Evolutionary conservation across 768 basidiomycete species (phyloP).

Genomic region (Melanogaster broomeanus): DNA sequence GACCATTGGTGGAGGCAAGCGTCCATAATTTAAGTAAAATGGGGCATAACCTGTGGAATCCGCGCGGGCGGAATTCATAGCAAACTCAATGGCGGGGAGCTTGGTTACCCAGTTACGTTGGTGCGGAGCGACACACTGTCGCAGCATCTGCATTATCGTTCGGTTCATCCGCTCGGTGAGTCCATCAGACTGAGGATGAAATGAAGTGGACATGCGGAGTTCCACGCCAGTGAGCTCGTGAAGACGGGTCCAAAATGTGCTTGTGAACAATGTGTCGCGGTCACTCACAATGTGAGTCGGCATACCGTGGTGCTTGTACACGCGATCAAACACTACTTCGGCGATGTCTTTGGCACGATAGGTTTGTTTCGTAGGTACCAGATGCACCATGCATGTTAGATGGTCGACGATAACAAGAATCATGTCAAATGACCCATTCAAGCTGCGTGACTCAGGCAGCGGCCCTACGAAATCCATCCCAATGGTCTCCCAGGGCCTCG

Average conservation of each 20-base stretch:
- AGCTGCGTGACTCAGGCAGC: conserved; percentile 11
- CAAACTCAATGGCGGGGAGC: conserved; percentile 38
- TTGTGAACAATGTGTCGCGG: conserved; percentile 32
- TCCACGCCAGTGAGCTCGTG: conserved; percentile 16
- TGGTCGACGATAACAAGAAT: conserved; percentile 26
- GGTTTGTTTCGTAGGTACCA: conserved; percentile 19
- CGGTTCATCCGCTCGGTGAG: conserved; percentile 34
- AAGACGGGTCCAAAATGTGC: conserved; percentile 30
- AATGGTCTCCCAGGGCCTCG: conserved; percentile 13
- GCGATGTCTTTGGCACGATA: conserved; percentile 26
- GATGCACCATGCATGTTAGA: conserved; percentile 23
- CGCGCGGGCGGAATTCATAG: conserved; percentile 36
- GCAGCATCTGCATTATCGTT: conserved; percentile 33
- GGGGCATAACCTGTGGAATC: conserved; percentile 38
- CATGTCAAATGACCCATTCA: conserved; percentile 22
- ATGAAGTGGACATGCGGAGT: conserved; percentile 16
- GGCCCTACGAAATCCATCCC: conserved; percentile 21
- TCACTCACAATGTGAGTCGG: conserved; percentile 29
- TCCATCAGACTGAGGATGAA: conserved; percentile 42
- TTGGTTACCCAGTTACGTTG: conserved; percentile 32
- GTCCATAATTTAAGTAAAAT: conserved; percentile 36
- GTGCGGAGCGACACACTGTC: conserved; percentile 19
- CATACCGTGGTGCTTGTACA: conserved; percentile 34
- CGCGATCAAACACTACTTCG: conserved; percentile 22
- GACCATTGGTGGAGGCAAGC: conserved; percentile 31